Conservation (phyloP, 345 rosid genomes). For the Camelina sativa region DNA sequence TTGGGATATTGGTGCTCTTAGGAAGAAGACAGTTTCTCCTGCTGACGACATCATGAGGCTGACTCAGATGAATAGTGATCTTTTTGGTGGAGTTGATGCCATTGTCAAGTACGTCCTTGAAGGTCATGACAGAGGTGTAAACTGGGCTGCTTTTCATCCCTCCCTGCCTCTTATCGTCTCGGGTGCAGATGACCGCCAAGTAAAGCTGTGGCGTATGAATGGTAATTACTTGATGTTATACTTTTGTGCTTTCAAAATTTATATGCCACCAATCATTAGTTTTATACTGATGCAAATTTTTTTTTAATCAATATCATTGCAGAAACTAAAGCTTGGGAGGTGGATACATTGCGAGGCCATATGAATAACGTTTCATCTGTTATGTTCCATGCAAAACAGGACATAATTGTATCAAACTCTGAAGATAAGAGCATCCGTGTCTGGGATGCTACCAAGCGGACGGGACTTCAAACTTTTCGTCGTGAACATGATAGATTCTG, state of each 20-base stretch:
- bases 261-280: not conserved
- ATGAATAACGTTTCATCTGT: constrained; percentile 90
- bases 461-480: constrained; percentile 86
- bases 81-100: constrained; percentile 88
- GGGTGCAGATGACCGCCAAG: constrained; percentile 96
- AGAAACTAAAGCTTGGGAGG: constrained; percentile 98
- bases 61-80: constrained; percentile 84
- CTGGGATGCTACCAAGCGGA: constrained; percentile 91
- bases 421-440: constrained; percentile 93
- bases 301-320: constrained; percentile 38
- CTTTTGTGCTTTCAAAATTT: not conserved
- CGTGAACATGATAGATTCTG: constrained; percentile 90
- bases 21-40: constrained; percentile 82
- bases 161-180: constrained; percentile 84
- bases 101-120: constrained; percentile 89
- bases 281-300: not conserved
- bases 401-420: constrained; percentile 86
- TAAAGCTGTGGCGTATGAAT: constrained; percentile 92
- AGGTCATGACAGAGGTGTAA: constrained; percentile 95
- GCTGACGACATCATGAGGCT: constrained; percentile 79
- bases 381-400: constrained; percentile 87
- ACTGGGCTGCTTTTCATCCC: constrained; percentile 96
- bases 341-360: constrained; percentile 92
- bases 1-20: constrained; percentile 90
- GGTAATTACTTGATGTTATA: constrained; percentile 47